Conservation (phyloP, 257 asterid species). For the Avicennia marina region DNA sequence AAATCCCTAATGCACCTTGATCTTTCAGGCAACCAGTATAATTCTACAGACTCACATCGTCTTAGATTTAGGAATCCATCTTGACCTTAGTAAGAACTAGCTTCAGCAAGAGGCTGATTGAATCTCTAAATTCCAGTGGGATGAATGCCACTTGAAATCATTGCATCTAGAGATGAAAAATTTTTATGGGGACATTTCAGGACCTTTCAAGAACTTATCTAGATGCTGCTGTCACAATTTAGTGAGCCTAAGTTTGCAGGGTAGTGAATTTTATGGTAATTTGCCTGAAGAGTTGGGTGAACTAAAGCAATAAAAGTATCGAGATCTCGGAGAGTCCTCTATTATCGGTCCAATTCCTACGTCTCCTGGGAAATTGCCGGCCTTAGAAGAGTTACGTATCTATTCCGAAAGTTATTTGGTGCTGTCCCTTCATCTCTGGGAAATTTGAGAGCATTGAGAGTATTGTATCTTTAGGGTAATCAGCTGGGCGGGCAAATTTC, state of each 20-base stretch:
- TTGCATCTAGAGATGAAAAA: background rate
- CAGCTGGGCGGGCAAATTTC: background rate
- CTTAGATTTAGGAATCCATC: no score
- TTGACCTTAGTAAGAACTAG: no score
- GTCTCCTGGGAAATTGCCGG: background rate
- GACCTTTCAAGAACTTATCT: background rate
- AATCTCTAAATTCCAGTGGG: background rate
- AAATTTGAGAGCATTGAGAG: background rate
- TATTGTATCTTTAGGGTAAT: background rate
- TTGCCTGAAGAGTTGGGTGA: background rate
- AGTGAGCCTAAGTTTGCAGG: background rate
- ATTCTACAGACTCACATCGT: no score
- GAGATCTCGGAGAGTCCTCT: background rate
- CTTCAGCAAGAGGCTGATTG: no score
- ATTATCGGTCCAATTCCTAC: background rate
- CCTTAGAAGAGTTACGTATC: background rate
- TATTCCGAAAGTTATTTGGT: no score
- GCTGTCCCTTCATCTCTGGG: no score
- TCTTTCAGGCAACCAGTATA: no score
- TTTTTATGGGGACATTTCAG: constrained; percentile 3
- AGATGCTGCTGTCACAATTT: background rate
- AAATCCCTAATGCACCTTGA: no score
- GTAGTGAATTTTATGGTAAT: background rate
- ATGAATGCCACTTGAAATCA: constrained; percentile 6
- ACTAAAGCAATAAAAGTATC: background rate